Evolutionary conservation across 2,329 filamentous ascomycete species (phyloP).

Genomic region (Fusarium fracticaudum): DNA sequence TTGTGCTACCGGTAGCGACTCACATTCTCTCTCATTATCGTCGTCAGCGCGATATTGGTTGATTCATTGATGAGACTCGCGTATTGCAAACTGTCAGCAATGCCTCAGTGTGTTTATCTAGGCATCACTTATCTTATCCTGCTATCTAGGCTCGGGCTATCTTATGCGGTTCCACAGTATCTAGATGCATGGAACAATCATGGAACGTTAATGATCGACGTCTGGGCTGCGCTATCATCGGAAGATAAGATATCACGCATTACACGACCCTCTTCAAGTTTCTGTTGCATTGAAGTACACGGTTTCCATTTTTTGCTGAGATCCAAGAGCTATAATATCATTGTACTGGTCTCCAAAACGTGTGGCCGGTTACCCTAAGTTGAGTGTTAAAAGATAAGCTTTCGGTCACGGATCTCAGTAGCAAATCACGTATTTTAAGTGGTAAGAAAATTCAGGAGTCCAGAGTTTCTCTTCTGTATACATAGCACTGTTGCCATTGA

Average conservation of each 20-base stretch:
- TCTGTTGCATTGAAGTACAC: too few species aligned
- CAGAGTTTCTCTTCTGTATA: background rate
- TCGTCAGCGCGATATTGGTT: background rate
- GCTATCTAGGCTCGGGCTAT: background rate
- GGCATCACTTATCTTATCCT: background rate
- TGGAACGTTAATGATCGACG: background rate
- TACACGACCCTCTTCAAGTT: too few species aligned
- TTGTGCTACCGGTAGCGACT: background rate
- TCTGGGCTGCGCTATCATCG: background rate
- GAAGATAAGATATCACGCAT: background rate
- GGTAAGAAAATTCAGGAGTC: background rate
- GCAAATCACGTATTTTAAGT: background rate
- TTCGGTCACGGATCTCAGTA: background rate
- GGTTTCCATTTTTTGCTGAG: background rate
- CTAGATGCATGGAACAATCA: background rate
- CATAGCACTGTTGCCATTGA: background rate
- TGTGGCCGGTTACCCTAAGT: too few species aligned
- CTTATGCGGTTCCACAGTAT: background rate
- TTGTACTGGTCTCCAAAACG: too few species aligned
- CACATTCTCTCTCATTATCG: too few species aligned
- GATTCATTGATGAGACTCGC: background rate
- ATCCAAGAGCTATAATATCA: background rate
- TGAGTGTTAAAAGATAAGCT: background rate
- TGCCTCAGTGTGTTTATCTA: background rate
- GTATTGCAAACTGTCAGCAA: background rate